Conservation (phyloP, 2,329 filamentous ascomycete genomes). For the Colletotrichum tropicicola region DNA sequence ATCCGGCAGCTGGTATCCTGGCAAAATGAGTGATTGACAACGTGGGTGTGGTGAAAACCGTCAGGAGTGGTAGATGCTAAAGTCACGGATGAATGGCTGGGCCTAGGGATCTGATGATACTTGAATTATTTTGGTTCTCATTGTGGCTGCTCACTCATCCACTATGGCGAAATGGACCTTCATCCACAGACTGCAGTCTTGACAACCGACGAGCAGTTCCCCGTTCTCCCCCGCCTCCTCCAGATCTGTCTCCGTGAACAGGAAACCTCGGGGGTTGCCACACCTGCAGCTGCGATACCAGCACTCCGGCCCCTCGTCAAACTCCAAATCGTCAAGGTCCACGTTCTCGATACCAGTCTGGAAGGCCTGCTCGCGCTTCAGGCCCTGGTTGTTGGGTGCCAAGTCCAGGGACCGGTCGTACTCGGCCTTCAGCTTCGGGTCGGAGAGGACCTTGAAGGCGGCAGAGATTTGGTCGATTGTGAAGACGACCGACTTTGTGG, state of each 20-base stretch:
- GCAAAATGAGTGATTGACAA: too few relatives aligned
- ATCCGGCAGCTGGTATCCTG: too few relatives aligned
- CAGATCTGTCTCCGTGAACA: constrained; percentile 66
- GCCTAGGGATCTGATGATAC: too few relatives aligned
- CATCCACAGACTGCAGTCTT: constrained; percentile 74
- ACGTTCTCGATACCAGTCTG: constrained; percentile 70
- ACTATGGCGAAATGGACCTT: constrained; percentile 70
- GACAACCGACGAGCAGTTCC: constrained; percentile 71
- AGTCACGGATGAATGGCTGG: too few relatives aligned
- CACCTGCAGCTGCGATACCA: constrained; percentile 72
- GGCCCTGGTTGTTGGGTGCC: constrained; percentile 36
- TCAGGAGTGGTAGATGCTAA: too few relatives aligned
- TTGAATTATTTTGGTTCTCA: not conserved
- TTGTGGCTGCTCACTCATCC: constrained; percentile 33
- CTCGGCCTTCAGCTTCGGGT: constrained; percentile 54
- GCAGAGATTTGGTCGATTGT: constrained; percentile 71
- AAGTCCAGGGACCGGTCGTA: constrained; percentile 63
- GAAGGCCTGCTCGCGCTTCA: constrained; percentile 43
- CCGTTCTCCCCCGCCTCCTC: constrained; percentile 66
- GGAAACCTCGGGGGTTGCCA: constrained; percentile 69
- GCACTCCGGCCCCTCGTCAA: constrained; percentile 52
- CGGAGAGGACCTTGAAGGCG: constrained; percentile 66
- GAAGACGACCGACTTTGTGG: constrained; percentile 39
- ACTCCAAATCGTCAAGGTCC: constrained; percentile 71
- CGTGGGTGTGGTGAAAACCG: too few relatives aligned